Base-by-base conservation (phyloP, 1,284 basidiomycete genomes). In the Cryptococcus sp. region DNA sequence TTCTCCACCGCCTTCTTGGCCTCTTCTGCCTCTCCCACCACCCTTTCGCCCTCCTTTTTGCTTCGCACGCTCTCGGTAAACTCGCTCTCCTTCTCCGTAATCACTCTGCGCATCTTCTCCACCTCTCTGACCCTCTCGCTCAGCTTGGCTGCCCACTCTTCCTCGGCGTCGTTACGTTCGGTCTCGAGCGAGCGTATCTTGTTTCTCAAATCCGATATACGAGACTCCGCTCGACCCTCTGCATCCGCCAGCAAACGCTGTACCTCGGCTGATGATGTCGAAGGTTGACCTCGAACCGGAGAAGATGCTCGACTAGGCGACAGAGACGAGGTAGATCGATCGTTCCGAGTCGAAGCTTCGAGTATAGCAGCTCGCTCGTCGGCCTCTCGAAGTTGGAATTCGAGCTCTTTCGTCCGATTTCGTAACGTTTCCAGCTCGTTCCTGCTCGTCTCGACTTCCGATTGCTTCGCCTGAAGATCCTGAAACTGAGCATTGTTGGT, bases 401-500 rank as follows among this genome's bases (percentile, higher is more conserved):
- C 82, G 31, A 88, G 76, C 65, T 97, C 92, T 9, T 82, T 82
- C 37, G 82, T 84, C 60, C 86, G 83, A 43, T 82, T 82, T 58
- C 86, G 81, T 26, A 90, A 71, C 0, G 78, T 79, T 59, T 89
- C 87, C 1, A 84, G 76, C 52, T 85, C 82, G 3, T 80, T 80
- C 52, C 85, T 82, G 1, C 83, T 81, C 0, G 85, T 84, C 72
- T 97, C 92, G 14, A 86, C 71, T 63, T 95, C 90, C 12, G 86
- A 88, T 66, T 93, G 87, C 23, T 86, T 83, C 36, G 85, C 62
- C 71, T 95, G 88, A 4, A 89, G 76, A 51, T 86, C 82, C 55
- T 90, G 86, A 63, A 94, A 95, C 49, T 89, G 79, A 16, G 76
- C 67, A 57, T 83, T 82, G 59, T 90, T 91, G 63, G 89, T 86